phyloP scores from a whole-genome alignment of 495 filamentous ascomycete species.

The Neurospora sp. region DNA sequence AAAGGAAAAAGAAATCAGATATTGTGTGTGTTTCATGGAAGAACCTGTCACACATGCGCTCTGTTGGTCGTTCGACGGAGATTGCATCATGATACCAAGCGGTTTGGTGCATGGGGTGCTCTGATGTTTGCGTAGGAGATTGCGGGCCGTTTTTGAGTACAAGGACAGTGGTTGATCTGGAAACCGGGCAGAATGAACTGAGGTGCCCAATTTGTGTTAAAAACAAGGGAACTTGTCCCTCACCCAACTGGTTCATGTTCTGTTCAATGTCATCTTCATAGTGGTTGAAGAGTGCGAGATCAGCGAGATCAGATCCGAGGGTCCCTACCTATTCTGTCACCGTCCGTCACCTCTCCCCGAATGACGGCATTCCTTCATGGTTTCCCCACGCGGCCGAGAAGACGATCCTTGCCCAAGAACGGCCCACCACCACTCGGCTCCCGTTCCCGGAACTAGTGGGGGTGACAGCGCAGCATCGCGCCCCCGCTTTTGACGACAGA shows the following conservation, averaged over 20 bases:
- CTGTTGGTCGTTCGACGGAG: not conserved
- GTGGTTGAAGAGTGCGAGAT: not conserved
- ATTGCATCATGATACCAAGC: not conserved
- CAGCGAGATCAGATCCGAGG: not conserved
- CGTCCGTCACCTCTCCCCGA: not conserved
- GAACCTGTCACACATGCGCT: too few relatives aligned
- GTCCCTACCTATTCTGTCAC: too few relatives aligned
- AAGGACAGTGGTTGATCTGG: not conserved
- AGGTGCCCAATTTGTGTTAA: not conserved
- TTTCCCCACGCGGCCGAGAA: not conserved
- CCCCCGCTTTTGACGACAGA: not conserved
- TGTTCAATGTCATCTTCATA: too few relatives aligned
- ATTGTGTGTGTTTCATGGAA: too few relatives aligned
- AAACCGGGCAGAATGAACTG: not conserved
- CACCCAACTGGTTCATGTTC: too few relatives aligned
- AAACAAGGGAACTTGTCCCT: too few relatives aligned
- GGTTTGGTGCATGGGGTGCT: not conserved
- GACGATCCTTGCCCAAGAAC: not conserved
- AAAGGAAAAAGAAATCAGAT: too few relatives aligned
- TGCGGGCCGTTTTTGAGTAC: not conserved
- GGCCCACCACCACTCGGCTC: not conserved
- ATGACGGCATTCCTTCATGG: not conserved
- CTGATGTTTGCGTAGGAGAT: not conserved
- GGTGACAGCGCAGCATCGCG: not conserved
- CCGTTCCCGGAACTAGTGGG: not conserved